Evolutionary conservation across 2,329 filamentous ascomycete species (phyloP), one percentile per base, ranked within the genome.

Genomic region (Aspergillus fischeri): DNA sequence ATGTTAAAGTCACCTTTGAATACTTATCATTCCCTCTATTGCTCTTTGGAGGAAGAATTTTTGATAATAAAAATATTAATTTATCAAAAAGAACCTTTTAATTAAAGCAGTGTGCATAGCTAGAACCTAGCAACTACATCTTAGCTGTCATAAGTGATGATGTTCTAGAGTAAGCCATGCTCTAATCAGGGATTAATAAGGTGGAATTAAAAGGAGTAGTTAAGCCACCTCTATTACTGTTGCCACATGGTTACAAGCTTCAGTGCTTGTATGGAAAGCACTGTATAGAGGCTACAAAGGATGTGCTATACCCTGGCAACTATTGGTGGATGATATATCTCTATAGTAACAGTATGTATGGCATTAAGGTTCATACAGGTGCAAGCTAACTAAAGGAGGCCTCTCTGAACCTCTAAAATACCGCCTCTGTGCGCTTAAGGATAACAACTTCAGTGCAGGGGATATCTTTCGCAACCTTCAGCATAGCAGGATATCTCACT

Each of bases 381-480:
- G 9, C 9, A 42, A 14, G 11, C 32, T 55, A 29, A 51, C 27
- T 28, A 2, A 24, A 17, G 4, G 3, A 55, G 47, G 35, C 9
- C 29, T 58, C 9, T 44, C 56, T 4, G 44, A 52, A 6, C 4
- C 28, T 24, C 27, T 49, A 5, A 14, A 32, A 32, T 17, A 14
- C n/a, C 32, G 27, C 3, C 32, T 58, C 11, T 49, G 25, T 25
- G 11, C 27, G 4, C 17, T 52, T n/a, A 27, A 32, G 14, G 52
- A 58, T 47, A 27, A 32, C 4, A 11, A 52, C 3, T 54, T 58
- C 20, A 24, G 38, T 14, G 25, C 50, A n/a, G 52, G 52, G 29
- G 52, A 58, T 54, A 25, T 54, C 28, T 49, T 54, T n/a, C 52
- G 49, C 10, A 58, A 58, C 27, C 35, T 51, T 38, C 17, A 44